Conservation (phyloP, 2,329 filamentous ascomycete species). For the Hymenoscyphus infarciens region DNA sequence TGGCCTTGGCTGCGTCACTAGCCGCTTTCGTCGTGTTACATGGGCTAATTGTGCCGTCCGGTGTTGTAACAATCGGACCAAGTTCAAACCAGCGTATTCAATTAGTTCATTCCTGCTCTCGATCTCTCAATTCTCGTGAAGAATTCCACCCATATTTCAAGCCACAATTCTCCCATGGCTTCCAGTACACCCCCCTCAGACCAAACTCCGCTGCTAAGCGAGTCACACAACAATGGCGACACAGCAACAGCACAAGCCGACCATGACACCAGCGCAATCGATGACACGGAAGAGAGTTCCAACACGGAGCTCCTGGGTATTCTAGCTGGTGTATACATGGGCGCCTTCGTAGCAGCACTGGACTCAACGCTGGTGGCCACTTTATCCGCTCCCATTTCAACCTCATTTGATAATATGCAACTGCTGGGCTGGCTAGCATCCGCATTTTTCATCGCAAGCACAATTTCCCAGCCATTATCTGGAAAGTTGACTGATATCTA, state of each 20-base stretch:
- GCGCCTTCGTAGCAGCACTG: slow-evolving; percentile 24
- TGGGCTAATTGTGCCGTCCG: neutral
- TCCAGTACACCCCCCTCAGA: neutral
- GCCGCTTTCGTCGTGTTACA: neutral
- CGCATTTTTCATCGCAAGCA: slow-evolving; percentile 65
- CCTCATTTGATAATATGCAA: slow-evolving; percentile 56
- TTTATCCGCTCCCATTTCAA: slow-evolving; percentile 55
- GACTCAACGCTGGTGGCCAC: slow-evolving; percentile 60
- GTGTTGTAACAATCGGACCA: neutral
- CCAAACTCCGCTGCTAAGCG: neutral
- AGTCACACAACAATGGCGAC: neutral
- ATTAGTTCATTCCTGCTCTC: too few species aligned
- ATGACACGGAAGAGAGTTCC: neutral
- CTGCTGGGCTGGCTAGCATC: slow-evolving; percentile 68
- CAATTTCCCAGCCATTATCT: slow-evolving; percentile 69
- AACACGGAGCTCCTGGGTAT: neutral
- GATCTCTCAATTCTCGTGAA: too few species aligned
- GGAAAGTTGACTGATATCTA: slow-evolving; percentile 68
- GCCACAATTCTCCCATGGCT: neutral
- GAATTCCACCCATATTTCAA: too few species aligned
- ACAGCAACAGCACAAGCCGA: neutral
- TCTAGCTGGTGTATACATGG: neutral
- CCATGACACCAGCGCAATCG: neutral
- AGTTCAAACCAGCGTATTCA: neutral
- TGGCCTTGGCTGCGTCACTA: too few species aligned